Conservation (phyloP, 441 rosid species). For the Arabidopsis lyrata region DNA sequence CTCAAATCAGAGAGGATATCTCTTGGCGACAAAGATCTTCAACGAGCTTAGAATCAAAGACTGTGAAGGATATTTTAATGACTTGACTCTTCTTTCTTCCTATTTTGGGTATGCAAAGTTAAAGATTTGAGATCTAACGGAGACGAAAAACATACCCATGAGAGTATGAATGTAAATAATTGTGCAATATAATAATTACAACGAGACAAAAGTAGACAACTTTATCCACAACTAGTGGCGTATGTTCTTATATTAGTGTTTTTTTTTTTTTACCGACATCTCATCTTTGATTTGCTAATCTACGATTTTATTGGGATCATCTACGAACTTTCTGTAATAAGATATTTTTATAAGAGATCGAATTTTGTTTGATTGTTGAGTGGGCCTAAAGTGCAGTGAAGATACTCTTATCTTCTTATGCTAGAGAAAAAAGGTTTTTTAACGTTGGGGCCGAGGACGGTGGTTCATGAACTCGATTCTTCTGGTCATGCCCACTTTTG, state of each 20-base stretch:
- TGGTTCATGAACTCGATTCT: constrained; percentile 42
- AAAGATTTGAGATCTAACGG: constrained; percentile 43
- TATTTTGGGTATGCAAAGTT: constrained; percentile 27
- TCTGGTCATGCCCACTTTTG: constrained; percentile 39
- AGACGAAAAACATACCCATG: constrained; percentile 31
- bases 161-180: constrained; percentile 26
- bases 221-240: constrained; percentile 48
- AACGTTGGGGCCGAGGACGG: constrained; percentile 24
- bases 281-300: constrained; percentile 24
- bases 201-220: constrained; percentile 35
- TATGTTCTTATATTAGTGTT: background rate
- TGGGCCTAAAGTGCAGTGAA: constrained; percentile 28
- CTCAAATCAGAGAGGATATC: constrained; percentile 5
- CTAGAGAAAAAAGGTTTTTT: background rate
- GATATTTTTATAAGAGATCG: constrained; percentile 31
- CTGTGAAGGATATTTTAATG: constrained; percentile 1
- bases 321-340: background rate
- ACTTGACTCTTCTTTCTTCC: constrained; percentile 30
- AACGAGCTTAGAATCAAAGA: constrained; percentile 4
- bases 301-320: constrained; percentile 31
- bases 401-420: constrained; percentile 19
- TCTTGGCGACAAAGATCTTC: constrained; percentile 27
- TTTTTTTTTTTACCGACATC: constrained; percentile 31
- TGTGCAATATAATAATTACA: constrained; percentile 26
- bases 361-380: background rate